Conservation (phyloP, 768 basidiomycete genomes). For the Collybia nuda region DNA sequence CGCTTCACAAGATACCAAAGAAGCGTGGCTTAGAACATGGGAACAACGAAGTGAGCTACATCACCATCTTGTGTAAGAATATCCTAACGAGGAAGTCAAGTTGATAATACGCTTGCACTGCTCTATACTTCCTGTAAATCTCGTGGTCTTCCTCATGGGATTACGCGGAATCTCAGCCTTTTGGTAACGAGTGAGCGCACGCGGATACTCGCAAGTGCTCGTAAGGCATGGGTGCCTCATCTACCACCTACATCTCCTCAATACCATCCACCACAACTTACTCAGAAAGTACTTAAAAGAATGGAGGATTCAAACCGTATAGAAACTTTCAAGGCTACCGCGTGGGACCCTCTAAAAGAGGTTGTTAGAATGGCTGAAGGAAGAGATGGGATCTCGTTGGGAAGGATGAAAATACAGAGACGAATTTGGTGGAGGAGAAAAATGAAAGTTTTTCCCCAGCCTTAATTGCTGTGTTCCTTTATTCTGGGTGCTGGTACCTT, state of each 20-base stretch:
- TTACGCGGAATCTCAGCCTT: slow-evolving; percentile 54
- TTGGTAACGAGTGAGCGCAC: slow-evolving; percentile 34
- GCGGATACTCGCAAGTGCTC: slow-evolving; percentile 18
- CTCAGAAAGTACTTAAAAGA: slow-evolving; percentile 1
- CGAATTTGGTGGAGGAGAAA: not conserved
- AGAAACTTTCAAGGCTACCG: slow-evolving; percentile 31
- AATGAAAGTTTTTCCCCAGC: not conserved
- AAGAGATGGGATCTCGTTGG: slow-evolving; percentile 47
- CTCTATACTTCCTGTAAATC: slow-evolving; percentile 61
- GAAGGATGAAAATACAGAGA: slow-evolving; percentile 26
- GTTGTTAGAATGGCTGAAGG: slow-evolving; percentile 62
- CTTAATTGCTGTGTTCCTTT: not conserved
- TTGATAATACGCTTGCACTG: slow-evolving; percentile 65
- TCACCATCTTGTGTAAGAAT: slow-evolving; percentile 2
- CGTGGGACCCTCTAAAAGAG: slow-evolving; percentile 50
- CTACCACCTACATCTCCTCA: slow-evolving; percentile 14
- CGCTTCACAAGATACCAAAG: slow-evolving; percentile 26
- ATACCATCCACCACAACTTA: slow-evolving; percentile 1
- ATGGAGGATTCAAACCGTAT: slow-evolving; percentile 13
- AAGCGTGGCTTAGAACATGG: slow-evolving; percentile 51
- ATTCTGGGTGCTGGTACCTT: not conserved
- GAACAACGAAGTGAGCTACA: slow-evolving; percentile 50
- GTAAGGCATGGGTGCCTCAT: slow-evolving; percentile 39
- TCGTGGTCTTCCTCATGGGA: slow-evolving; percentile 59
- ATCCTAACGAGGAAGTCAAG: slow-evolving; percentile 31